Percentiles rank a stretch among this genome's conserved stretches.
These are phyloP conservation scores for Ophiognomonia clavigignenti-juglandacearum DNA, from an alignment of 2,329 filamentous ascomycete species.

Conservation along the genomic window DNA sequence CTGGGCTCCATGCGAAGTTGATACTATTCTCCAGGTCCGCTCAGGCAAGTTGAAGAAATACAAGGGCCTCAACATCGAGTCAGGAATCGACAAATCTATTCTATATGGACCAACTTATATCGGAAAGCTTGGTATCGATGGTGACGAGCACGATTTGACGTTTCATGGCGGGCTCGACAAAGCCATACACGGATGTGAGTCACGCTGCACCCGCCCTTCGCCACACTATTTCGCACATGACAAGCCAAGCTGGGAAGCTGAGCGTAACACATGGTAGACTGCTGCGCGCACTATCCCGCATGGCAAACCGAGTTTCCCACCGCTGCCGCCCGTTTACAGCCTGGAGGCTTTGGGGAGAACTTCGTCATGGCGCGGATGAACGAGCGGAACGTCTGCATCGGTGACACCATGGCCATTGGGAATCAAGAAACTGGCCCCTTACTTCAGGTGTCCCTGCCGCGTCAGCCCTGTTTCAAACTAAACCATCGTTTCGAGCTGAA, in stretches of 20 bases:
- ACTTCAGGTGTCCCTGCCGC: constrained; percentile 56
- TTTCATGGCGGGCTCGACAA: constrained; percentile 61
- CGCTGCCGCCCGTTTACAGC: constrained; percentile 44
- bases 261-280: constrained; percentile 40
- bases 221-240: not conserved
- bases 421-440: constrained; percentile 33
- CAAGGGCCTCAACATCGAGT: constrained; percentile 43
- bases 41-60: constrained; percentile 52
- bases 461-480: constrained; percentile 64
- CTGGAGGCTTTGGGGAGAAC: constrained; percentile 62
- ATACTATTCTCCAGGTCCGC: constrained; percentile 52
- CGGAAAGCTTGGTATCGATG: constrained; percentile 44
- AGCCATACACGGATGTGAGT: constrained; percentile 53
- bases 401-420: constrained; percentile 52
- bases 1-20: constrained; percentile 36
- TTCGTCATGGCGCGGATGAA: constrained; percentile 54
- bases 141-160: constrained; percentile 57
- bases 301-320: constrained; percentile 51
- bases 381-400: constrained; percentile 61
- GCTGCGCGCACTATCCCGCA: constrained; percentile 50
- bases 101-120: constrained; percentile 41
- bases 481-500: constrained; percentile 63
- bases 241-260: no score
- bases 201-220: no score
- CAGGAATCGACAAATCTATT: constrained; percentile 52